Conservation (phyloP, 1,284 basidiomycete species). For the Cutaneotrichosporon cavernicola region DNA sequence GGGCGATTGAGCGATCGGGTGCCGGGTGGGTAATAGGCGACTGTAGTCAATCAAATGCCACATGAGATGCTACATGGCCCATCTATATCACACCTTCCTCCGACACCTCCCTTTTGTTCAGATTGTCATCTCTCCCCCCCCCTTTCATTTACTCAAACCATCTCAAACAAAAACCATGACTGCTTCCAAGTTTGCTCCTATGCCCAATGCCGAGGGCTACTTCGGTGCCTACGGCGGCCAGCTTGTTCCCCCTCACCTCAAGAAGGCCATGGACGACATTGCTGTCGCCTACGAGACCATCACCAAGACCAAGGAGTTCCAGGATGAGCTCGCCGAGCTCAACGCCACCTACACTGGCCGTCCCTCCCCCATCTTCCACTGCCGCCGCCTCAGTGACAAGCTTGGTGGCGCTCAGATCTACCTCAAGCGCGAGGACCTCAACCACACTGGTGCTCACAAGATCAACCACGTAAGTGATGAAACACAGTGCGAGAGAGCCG, state of each 20-base stretch:
- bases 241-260: constrained; percentile 25
- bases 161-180: constrained; percentile 15
- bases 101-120: background rate
- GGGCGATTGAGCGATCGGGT: too few relatives aligned
- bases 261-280: constrained; percentile 28
- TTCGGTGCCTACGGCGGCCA: constrained; percentile 28
- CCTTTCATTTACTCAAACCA: background rate
- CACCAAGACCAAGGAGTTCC: constrained; percentile 25
- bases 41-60: too few relatives aligned
- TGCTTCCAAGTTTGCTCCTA: constrained; percentile 16
- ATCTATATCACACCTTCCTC: background rate
- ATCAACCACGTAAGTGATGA: constrained; percentile 76
- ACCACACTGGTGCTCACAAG: constrained; percentile 89
- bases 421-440: constrained; percentile 72
- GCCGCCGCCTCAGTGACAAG: constrained; percentile 69
- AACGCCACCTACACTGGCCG: constrained; percentile 24
- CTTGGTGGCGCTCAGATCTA: constrained; percentile 90
- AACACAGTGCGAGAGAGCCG: background rate
- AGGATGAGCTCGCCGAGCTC: constrained; percentile 24
- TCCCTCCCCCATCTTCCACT: constrained; percentile 52
- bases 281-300: constrained; percentile 23
- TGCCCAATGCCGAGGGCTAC: constrained; percentile 29
- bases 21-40: too few relatives aligned
- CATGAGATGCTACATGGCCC: background rate
- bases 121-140: background rate